phyloP scores from a whole-genome alignment of 352 stramenopile genomes.

The Pythium aquatile region DNA sequence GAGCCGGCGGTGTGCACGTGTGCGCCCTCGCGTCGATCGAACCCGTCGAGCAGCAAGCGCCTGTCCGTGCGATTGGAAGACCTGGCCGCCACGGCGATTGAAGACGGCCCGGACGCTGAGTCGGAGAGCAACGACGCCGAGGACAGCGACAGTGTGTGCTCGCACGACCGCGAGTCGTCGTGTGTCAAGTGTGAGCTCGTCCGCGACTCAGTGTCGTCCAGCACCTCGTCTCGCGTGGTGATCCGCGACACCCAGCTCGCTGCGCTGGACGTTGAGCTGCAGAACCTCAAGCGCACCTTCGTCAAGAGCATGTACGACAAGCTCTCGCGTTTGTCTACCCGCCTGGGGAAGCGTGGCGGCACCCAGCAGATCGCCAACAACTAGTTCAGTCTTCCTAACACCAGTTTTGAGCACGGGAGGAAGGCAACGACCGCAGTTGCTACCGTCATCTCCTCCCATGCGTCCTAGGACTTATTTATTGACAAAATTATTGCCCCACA shows the following conservation, averaged over 20 bases:
- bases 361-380: conserved; percentile 21
- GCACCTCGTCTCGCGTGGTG: conserved; percentile 43
- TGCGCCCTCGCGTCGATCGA: conserved; percentile 7
- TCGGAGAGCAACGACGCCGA: conserved; percentile 38
- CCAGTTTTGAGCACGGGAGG: not conserved
- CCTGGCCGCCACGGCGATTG: conserved; percentile 15
- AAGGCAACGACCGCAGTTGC: conserved; percentile 19
- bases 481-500: not conserved
- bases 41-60: conserved; percentile 29
- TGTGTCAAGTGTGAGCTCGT: conserved; percentile 20
- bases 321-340: conserved; percentile 43
- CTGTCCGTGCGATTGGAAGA: conserved; percentile 25
- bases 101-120: conserved; percentile 13
- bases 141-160: conserved; percentile 47
- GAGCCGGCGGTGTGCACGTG: conserved; percentile 19
- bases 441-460: conserved; percentile 6
- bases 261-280: conserved; percentile 63
- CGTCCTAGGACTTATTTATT: conserved; percentile 9
- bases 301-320: conserved; percentile 55
- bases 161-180: conserved; percentile 25
- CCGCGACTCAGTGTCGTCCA: conserved; percentile 27
- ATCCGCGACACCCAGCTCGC: conserved; percentile 71
- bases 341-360: conserved; percentile 17
- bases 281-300: conserved; percentile 60
- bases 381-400: conserved; percentile 9